A percentile compares a stretch with the other conserved stretches of the same genome.
phyloP scores from a whole-genome alignment of 139 green algal genomes.

The Tetraselmis chui region DNA sequence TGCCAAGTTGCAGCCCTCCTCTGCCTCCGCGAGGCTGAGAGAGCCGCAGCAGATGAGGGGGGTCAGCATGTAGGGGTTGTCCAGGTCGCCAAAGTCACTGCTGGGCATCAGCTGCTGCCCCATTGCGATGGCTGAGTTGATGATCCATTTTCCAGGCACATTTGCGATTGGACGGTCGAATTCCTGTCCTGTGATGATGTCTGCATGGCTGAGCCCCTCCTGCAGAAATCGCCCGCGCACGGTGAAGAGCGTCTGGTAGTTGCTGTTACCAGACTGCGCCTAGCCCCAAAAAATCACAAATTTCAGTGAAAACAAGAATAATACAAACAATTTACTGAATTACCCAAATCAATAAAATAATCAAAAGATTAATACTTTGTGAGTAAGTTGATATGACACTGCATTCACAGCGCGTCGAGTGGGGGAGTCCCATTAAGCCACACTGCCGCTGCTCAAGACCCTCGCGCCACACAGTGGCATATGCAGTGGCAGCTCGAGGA shows the following conservation, averaged over 20 bases:
- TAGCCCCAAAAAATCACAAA: not conserved
- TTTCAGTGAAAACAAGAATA: too few species aligned
- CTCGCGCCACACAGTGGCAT: too few species aligned
- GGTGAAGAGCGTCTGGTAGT: not conserved
- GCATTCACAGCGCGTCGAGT: not conserved
- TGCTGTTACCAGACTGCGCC: not conserved
- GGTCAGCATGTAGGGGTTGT: not conserved
- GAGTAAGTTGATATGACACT: not conserved
- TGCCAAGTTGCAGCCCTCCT: not conserved
- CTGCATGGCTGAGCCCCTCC: not conserved
- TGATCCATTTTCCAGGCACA: not conserved
- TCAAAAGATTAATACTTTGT: not conserved
- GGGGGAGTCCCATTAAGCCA: too few species aligned
- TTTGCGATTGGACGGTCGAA: not conserved
- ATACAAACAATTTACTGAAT: too few species aligned
- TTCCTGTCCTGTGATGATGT: not conserved
- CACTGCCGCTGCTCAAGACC: too few species aligned
- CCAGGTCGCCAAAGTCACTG: not conserved
- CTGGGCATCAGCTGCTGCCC: not conserved
- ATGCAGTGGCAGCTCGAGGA: too few species aligned
- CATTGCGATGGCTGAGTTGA: not conserved
- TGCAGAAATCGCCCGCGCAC: not conserved
- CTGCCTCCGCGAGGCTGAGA: not conserved
- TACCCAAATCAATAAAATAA: too few species aligned
- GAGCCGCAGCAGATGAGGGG: not conserved